Base-by-base conservation (phyloP, 331 rosid species). In the Acacia concinna region DNA sequence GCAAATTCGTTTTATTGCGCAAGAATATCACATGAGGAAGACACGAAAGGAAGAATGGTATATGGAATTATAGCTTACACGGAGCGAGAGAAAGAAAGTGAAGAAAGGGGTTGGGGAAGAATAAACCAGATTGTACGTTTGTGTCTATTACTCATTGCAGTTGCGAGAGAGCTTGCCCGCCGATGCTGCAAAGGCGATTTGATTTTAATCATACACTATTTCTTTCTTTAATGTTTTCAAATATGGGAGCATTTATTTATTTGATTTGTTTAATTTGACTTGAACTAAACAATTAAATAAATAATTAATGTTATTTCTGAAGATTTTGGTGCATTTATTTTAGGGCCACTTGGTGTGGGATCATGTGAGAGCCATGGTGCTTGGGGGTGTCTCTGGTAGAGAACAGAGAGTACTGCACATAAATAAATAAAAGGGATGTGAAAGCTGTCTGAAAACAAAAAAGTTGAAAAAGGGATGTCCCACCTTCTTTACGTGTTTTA, bases 91-190 rank as follows among this genome's bases (percentile, higher is more conserved):
- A 18, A 8, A 3, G 46, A 68, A 40, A 68, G 73, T 23, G 52
- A 43, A 17, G 79, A 62, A 54, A 23, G 17, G 6, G 62, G 46
- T 54, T 71, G 80, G 76, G 84, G 83, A 88, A 59, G 84, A 85
- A 88, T 56, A 81, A 77, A 75, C 87, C 83, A 74, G 81, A 57
- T 75, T 81, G 84, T 86, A 90, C 87, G 93, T 64, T 86, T 86
- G 81, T 81, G 85, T 82, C 80, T 81, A 81, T 79, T 77, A 78
- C 88, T 79, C 75, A 86, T 54, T 69, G 79, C 84, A 37, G 83
- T 71, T 66, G 74, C 41, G 85, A 85, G n/a, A 46, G 18, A 46
- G 83, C 80, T 72, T 76, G 57, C 79, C 76, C 74, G 69, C 77
- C 23, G 74, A 47, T 43, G 35, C 68, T 67, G 70, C 46, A 60